phyloP scores from a whole-genome alignment of 257 asterid genomes.

The Fraxinus pennsylvanica region DNA sequence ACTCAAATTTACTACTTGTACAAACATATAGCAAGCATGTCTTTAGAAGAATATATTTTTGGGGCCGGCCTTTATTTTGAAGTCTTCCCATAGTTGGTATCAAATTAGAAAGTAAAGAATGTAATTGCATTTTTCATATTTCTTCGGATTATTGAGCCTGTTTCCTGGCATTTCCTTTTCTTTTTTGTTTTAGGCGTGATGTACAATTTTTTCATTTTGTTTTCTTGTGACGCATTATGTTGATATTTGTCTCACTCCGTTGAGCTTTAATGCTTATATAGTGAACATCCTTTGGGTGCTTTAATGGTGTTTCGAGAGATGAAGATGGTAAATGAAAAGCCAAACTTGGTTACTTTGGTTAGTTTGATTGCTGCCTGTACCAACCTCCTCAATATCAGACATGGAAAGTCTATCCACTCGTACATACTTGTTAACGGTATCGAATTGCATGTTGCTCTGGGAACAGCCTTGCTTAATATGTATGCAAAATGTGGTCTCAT shows the following conservation, averaged over 20 bases:
- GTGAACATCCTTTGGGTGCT: slow-evolving; percentile 51
- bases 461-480: slow-evolving; percentile 67
- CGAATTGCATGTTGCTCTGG: slow-evolving; percentile 50
- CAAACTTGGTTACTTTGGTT: slow-evolving; percentile 53
- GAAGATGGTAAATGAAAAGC: slow-evolving; percentile 45
- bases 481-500: slow-evolving; percentile 63
- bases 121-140: neutral
- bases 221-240: neutral
- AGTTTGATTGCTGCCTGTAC: slow-evolving; percentile 68
- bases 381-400: slow-evolving; percentile 50
- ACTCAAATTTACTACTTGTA: neutral
- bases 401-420: slow-evolving; percentile 61
- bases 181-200: neutral
- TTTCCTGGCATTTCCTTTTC: neutral
- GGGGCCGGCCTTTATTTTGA: neutral
- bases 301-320: slow-evolving; percentile 50
- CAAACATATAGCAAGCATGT: neutral
- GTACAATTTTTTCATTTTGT: neutral
- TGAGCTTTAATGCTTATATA: slow-evolving; percentile 39
- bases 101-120: no score
- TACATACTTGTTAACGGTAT: slow-evolving; percentile 45
- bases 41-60: neutral
- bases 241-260: neutral
- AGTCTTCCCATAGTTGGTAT: neutral
- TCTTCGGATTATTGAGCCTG: neutral